Evolutionary conservation across 1,284 basidiomycete genomes (phyloP), one percentile per base, ranked within the genome.

Genomic region (Phlebopus sp.): DNA sequence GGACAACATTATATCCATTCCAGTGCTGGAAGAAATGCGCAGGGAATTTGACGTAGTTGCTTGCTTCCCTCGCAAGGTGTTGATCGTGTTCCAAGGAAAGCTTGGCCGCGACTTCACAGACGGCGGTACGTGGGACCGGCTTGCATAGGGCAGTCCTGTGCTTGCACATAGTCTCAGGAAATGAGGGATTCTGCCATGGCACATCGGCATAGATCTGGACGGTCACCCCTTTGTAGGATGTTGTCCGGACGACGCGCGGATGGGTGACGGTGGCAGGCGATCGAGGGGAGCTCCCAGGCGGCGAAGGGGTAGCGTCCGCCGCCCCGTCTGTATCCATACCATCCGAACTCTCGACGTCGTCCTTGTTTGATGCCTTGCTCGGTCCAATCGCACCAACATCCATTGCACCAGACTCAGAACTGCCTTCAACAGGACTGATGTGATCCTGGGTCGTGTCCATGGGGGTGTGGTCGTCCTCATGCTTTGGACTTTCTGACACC

Each of bases 21-120:
- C 67, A 71, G 43, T 71, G 59, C 43, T 70, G 60, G 47, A 60
- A 67, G 40, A 71, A 56, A 46, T 70, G 66, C 2, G 50, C 32
- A 1, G 62, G 64, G 43, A 70, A 61, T 1, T 42, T 9, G 19
- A 56, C 45, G 49, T 71, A 69, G 34, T 57, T 60, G 14, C 15
- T 11, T 0, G 62, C 69, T 48, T 70, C 70, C 4, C 43, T 40
- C 2, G 10, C 43, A 3, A 64, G 53, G 27, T 64, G 63, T 0
- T 3, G 0, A 21, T 64, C 62, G 7, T 44, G 9, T 5, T 52
- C 55, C 11, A 59, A 21, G 0, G 63, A 60, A 13, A 66, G 38
- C 45, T 65, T 65, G 6, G 56, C 64, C 10, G 54, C 56, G 8
- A 65, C 59, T 37, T 56, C 42, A 51, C 69, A 63, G 52, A 57